These are phyloP conservation scores for Fusarium sp. DNA, from an alignment of 2,329 filamentous ascomycete species.

Conservation along the genomic window DNA sequence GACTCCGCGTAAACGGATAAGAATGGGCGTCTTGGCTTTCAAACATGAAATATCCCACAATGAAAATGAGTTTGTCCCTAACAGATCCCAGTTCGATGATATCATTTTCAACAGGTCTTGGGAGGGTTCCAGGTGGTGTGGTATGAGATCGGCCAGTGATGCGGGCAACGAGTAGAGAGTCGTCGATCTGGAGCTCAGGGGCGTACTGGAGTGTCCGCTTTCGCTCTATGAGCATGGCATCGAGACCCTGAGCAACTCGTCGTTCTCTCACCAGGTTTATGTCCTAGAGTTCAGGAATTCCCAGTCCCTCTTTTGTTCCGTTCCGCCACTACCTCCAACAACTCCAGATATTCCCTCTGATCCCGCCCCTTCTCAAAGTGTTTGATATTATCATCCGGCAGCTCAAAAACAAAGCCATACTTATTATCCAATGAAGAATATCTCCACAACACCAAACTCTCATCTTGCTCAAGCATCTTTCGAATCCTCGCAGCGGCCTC, in stretches of 20 bases:
- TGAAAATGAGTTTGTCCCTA: no score
- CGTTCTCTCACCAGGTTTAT: no score
- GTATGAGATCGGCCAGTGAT: constrained; percentile 96
- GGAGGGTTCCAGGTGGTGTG: constrained; percentile 99
- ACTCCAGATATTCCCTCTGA: background rate
- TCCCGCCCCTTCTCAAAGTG: background rate
- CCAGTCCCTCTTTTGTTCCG: background rate
- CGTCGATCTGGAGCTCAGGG: constrained; percentile 96
- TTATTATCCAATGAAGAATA: background rate
- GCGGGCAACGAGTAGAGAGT: constrained; percentile 90
- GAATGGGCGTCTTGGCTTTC: no score
- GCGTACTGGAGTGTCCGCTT: constrained; percentile 92
- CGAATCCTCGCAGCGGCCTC: background rate
- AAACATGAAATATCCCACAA: no score
- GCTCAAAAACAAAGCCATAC: background rate
- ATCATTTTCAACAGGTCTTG: no score
- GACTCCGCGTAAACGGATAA: no score
- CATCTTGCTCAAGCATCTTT: background rate
- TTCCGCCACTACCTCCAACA: background rate
- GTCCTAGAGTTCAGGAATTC: no score
- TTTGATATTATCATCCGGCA: background rate
- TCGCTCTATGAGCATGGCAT: constrained; percentile 86
- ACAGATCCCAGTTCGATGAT: no score
- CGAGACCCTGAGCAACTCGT: constrained; percentile 94
- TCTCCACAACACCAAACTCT: constrained; percentile 3